Evolutionary conservation across 2,329 filamentous ascomycete species (phyloP).

Genomic region (Didymella pinodella): DNA sequence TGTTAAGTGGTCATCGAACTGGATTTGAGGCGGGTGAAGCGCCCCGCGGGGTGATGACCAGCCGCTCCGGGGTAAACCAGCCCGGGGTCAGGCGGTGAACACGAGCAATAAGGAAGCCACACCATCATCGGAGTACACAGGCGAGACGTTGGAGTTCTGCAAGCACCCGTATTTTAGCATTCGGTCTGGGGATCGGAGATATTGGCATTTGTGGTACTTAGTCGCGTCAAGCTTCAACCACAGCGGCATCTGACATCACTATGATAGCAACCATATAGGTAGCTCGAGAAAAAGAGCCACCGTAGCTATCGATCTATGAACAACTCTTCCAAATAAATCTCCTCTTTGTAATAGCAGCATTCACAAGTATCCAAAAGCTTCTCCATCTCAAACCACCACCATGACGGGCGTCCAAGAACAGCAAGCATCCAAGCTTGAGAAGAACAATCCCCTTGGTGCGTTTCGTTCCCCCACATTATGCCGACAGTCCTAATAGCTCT

Average conservation of each 20-base stretch:
- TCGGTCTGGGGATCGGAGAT: too few species aligned
- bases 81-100: not conserved
- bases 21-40: conserved; percentile 6
- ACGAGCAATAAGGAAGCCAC: conserved; percentile 1
- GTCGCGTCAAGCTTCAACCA: not conserved
- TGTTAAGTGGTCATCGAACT: conserved; percentile 5
- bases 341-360: not conserved
- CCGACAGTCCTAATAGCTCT: not conserved
- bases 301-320: not conserved
- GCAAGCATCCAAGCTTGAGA: conserved; percentile 13
- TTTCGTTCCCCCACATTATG: not conserved
- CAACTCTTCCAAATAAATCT: not conserved
- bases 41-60: conserved; percentile 24
- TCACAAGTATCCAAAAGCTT: too few species aligned
- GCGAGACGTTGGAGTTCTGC: not conserved
- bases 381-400: not conserved
- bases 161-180: not conserved
- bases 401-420: conserved; percentile 4
- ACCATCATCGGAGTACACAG: not conserved
- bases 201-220: not conserved
- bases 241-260: conserved; percentile 11
- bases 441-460: conserved; percentile 12
- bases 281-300: not conserved
- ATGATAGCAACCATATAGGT: conserved; percentile 3
- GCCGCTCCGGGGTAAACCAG: conserved; percentile 17